Conservation (phyloP, 1,284 basidiomycete species). For the Leccinum pachyderme region DNA sequence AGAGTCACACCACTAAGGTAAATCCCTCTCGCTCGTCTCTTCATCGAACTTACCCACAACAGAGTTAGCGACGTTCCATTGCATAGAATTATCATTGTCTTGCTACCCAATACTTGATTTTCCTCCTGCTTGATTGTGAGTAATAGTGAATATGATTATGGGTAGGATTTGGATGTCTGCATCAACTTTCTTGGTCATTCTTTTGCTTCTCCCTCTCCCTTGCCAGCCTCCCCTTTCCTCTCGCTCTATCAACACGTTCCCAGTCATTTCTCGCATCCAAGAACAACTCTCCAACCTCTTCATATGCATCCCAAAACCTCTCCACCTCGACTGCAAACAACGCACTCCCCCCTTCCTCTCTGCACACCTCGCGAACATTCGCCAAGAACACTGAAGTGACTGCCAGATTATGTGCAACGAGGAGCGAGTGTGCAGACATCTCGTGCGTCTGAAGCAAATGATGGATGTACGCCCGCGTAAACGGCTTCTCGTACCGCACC, state of each 20-base stretch:
- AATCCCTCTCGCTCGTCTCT: background rate
- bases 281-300: conserved; percentile 46
- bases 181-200: background rate
- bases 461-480: conserved; percentile 74
- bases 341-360: conserved; percentile 12
- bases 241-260: conserved; percentile 52
- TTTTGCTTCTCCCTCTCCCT: conserved; percentile 20
- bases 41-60: background rate
- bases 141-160: background rate
- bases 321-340: conserved; percentile 49
- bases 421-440: conserved; percentile 75
- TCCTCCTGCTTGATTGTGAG: background rate
- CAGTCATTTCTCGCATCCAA: conserved; percentile 53
- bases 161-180: background rate
- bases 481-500: conserved; percentile 30
- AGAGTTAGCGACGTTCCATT: conserved; percentile 17
- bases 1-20: conserved; percentile 31
- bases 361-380: conserved; percentile 45
- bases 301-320: conserved; percentile 51
- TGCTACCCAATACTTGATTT: conserved; percentile 4
- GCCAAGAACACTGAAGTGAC: conserved; percentile 64
- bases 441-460: conserved; percentile 84
- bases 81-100: conserved; percentile 19
- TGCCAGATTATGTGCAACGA: conserved; percentile 70
- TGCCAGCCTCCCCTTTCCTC: conserved; percentile 30